Conservation (phyloP, 2,329 filamentous ascomycete species). For the Dissoconium aciculare region DNA sequence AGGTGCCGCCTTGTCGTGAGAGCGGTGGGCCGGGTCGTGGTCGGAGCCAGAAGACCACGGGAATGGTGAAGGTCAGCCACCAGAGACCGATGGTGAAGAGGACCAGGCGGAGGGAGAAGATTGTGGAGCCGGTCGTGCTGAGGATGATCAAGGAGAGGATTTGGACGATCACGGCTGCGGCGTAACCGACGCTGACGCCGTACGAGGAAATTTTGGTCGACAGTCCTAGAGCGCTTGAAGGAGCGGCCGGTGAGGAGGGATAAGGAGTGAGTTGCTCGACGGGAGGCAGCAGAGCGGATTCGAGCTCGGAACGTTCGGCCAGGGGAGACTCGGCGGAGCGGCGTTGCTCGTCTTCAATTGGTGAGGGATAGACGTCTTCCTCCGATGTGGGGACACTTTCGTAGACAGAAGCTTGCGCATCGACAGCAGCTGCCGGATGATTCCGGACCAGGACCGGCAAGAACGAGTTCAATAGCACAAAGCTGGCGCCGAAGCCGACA, state of each 20-base stretch:
- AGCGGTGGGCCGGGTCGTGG: constrained; percentile 73
- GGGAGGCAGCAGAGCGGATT: constrained; percentile 24
- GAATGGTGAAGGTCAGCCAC: constrained; percentile 89
- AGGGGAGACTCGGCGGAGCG: constrained; percentile 16
- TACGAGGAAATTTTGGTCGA: constrained; percentile 84
- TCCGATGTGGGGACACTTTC: not conserved
- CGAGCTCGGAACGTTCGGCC: constrained; percentile 24
- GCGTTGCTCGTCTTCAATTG: constrained; percentile 12
- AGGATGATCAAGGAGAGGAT: constrained; percentile 66
- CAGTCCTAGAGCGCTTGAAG: constrained; percentile 57
- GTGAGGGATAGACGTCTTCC: not conserved
- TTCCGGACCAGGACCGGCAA: constrained; percentile 79
- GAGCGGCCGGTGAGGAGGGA: constrained; percentile 21
- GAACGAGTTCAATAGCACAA: constrained; percentile 91
- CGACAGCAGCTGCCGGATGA: constrained; percentile 46
- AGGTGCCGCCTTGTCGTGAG: constrained; percentile 27
- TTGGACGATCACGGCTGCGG: constrained; percentile 72
- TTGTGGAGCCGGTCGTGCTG: constrained; percentile 55
- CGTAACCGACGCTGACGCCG: constrained; percentile 88
- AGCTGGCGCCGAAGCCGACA: constrained; percentile 85
- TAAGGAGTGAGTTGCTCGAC: constrained; percentile 18
- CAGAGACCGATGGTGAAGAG: constrained; percentile 76
- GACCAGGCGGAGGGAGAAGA: constrained; percentile 72
- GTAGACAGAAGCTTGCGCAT: not conserved
- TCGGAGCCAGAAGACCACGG: constrained; percentile 73